A percentile compares a stretch with the other conserved stretches of the same genome.
Evolutionary conservation across 164 flowering plant genomes (phyloP).

Genomic region (Magnolia changhungtana): DNA sequence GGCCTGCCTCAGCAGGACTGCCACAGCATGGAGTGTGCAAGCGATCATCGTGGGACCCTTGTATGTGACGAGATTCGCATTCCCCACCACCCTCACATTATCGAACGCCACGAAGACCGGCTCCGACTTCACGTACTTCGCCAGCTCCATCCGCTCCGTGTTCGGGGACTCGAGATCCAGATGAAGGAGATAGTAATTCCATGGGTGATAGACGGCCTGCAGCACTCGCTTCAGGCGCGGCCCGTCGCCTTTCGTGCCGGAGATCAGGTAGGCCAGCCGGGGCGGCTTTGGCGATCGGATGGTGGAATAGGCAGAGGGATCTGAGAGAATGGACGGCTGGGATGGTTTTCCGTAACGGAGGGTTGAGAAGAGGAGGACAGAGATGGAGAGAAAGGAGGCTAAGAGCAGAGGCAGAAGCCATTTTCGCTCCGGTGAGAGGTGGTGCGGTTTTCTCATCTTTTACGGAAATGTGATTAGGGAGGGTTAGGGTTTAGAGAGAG

Average conservation of each 20-base stretch:
- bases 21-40: slow-evolving; percentile 62
- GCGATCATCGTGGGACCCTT: slow-evolving; percentile 86
- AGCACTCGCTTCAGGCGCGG: slow-evolving; percentile 46
- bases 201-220: slow-evolving; percentile 77
- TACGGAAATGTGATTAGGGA: not conserved
- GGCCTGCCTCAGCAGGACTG: slow-evolving; percentile 60
- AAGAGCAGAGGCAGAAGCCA: slow-evolving; percentile 33
- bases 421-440: slow-evolving; percentile 21
- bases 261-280: slow-evolving; percentile 70
- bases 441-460: slow-evolving; percentile 5
- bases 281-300: slow-evolving; percentile 38
- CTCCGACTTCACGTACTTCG: slow-evolving; percentile 49
- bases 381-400: slow-evolving; percentile 21
- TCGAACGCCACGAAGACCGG: slow-evolving; percentile 33
- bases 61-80: slow-evolving; percentile 68
- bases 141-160: slow-evolving; percentile 65
- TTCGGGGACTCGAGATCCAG: slow-evolving; percentile 72
- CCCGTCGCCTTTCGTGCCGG: slow-evolving; percentile 78
- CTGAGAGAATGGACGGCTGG: slow-evolving; percentile 5
- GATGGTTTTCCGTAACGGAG: slow-evolving; percentile 9
- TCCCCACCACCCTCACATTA: slow-evolving; percentile 75
- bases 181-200: slow-evolving; percentile 75
- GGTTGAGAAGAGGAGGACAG: slow-evolving; percentile 26
- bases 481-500: not conserved
- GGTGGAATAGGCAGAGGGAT: not conserved